Evolutionary conservation across 2,329 filamentous ascomycete species (phyloP).

Genomic region (Beauveria caledonica): DNA sequence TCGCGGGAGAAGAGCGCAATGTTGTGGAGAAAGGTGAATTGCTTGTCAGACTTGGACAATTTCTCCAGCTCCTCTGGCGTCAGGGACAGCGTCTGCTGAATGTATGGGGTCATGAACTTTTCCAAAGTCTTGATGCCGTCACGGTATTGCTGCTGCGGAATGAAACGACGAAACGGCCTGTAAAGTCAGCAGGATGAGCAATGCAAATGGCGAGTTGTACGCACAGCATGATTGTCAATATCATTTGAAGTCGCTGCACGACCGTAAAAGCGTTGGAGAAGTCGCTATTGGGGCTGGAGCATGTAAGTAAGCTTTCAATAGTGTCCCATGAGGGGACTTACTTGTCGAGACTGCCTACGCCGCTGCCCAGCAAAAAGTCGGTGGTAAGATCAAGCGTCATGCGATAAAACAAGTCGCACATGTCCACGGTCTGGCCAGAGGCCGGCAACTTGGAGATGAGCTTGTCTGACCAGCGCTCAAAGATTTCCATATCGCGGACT

Average conservation of each 20-base stretch:
- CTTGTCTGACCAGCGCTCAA: conserved; percentile 50
- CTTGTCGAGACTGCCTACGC: conserved; percentile 38
- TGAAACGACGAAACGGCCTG: conserved; percentile 49
- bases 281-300: conserved; percentile 40
- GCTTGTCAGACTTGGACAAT: conserved; percentile 56
- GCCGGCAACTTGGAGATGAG: conserved; percentile 51
- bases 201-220: conserved; percentile 7
- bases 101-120: conserved; percentile 60
- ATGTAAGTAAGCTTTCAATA: background rate
- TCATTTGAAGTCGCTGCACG: conserved; percentile 59
- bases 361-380: conserved; percentile 58
- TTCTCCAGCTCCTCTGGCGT: conserved; percentile 58
- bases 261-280: conserved; percentile 65
- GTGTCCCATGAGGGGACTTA: conserved; percentile 14
- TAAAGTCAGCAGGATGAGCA: background rate
- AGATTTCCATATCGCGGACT: conserved; percentile 43
- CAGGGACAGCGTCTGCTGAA: conserved; percentile 56
- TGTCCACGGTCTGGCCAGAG: conserved; percentile 46
- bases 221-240: conserved; percentile 44
- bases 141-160: conserved; percentile 53
- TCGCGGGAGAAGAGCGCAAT: conserved; percentile 61
- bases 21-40: conserved; percentile 71
- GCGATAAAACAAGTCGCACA: conserved; percentile 56
- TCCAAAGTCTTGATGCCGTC: conserved; percentile 58
- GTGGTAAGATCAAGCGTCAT: conserved; percentile 61